These are phyloP conservation scores for Penicillium parvum DNA, from an alignment of 495 filamentous ascomycete species.

Conservation along the genomic window DNA sequence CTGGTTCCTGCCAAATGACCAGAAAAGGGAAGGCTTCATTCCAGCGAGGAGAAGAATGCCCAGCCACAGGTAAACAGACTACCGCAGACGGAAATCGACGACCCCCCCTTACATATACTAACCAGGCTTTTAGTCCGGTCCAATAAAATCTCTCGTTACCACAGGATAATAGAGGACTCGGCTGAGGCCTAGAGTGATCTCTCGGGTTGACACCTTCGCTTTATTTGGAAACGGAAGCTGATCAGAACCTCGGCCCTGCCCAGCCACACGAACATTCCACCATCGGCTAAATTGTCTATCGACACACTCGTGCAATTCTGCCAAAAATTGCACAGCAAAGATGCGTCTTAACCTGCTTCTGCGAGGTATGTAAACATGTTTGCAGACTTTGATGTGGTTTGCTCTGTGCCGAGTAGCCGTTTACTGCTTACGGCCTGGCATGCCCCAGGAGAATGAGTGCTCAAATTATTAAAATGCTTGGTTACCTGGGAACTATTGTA, in stretches of 20 bases:
- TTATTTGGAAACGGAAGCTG: constrained; percentile 4
- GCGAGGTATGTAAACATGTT: constrained; percentile 16
- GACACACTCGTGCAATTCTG: constrained; percentile 1
- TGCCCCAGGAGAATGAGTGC: neutral
- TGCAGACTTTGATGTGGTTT: neutral
- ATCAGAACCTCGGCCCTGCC: neutral
- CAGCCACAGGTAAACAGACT: constrained; percentile 12
- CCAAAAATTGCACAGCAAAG: neutral
- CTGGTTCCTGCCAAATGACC: neutral
- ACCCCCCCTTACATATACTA: neutral
- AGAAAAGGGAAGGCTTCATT: constrained; percentile 10
- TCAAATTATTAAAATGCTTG: neutral
- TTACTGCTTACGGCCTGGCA: constrained; percentile 1
- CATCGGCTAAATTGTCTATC: neutral
- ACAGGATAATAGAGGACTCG: neutral
- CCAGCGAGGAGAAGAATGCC: constrained; percentile 3
- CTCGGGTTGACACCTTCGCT: neutral
- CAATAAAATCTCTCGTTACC: neutral
- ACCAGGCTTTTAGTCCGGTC: neutral
- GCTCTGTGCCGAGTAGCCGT: neutral
- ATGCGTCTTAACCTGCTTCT: neutral
- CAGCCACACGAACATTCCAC: constrained; percentile 6
- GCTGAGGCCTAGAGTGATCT: neutral
- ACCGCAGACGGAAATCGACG: neutral
- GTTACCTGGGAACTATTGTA: neutral